Base-by-base conservation (phyloP, 768 basidiomycete genomes). In the Nidula microcarpa region DNA sequence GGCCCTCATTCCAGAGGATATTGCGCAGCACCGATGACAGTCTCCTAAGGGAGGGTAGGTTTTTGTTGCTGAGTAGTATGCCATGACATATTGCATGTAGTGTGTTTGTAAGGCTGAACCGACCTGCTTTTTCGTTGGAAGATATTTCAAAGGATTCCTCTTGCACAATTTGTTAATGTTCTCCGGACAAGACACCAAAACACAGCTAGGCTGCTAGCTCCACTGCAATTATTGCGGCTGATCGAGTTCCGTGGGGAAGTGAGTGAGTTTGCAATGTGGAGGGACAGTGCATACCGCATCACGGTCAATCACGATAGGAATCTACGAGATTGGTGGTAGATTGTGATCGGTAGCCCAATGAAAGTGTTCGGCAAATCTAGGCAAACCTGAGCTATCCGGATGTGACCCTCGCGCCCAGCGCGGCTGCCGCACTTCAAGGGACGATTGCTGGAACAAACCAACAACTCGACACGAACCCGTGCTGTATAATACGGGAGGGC, bases 301-400 rank as follows among this genome's bases (percentile, higher is more conserved):
- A 23, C 23, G 23, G 23, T 46, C 14, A 2, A 14, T 35, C 11
- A 51, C 4, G 33, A 3, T 32, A 41, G 9, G 41, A 11, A 51
- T 52, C 32, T 52, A 11, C 51, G 44, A 45, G 43, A 44, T 52
- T 52, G 32, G 51, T 32, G 4, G 13, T 13, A 18, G 50, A 51
- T 51, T 39, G 23, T 18, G 50, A 51, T 45, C 51, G 33, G 33
- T 49, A 14, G 30, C 39, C 17, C 11, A 32, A 46, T 11, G 16
- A 32, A 52, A 43, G 11, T n/a, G 17, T 32, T 46, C 18, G 10
- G 37, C 37, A 16, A 41, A 39, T 10, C 23, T 4, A 4, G 2
- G 17, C 33, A 14, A 35, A 35, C 11, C 17, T 49, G 14, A 35
- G 16, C 17, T n/a, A 13, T 33, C 35, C 11, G 30, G 41, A 36